Percentiles rank a stretch among this genome's conserved stretches.
These are phyloP conservation scores for Fusarium begoniae DNA, from an alignment of 2,329 filamentous ascomycete species.

Conservation along the genomic window DNA sequence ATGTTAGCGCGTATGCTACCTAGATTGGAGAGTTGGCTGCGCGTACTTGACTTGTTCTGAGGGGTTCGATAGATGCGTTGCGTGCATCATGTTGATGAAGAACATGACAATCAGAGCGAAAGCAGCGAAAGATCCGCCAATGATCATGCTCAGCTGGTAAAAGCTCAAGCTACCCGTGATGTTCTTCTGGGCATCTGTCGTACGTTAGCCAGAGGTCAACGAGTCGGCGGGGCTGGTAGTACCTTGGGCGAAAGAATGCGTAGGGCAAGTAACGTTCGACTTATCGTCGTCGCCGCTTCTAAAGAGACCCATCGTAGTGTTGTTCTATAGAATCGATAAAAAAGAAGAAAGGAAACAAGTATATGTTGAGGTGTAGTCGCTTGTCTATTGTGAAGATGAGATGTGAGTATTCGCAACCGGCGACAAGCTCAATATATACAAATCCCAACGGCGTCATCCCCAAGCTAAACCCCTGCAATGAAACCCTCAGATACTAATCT, in stretches of 20 bases:
- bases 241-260: conserved; percentile 15
- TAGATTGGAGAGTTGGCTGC: accelerated
- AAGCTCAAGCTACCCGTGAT: conserved; percentile 16
- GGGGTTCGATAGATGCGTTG: conserved; percentile 31
- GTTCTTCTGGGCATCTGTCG: conserved; percentile 17
- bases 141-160: conserved; percentile 28
- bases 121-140: conserved; percentile 29
- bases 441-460: background rate
- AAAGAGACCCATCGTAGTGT: background rate
- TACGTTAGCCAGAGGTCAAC: background rate
- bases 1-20: background rate
- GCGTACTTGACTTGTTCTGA: conserved; percentile 37
- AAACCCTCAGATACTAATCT: background rate
- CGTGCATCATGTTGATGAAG: conserved; percentile 21
- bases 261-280: background rate
- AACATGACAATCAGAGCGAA: conserved; percentile 28
- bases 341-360: too few relatives aligned
- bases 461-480: background rate
- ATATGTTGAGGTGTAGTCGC: background rate
- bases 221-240: background rate
- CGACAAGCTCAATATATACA: background rate
- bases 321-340: background rate
- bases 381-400: background rate
- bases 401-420: background rate
- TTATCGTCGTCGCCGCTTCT: background rate